A percentile compares a stretch with the other conserved stretches of the same genome.
phyloP scores from a whole-genome alignment of 805 yeast genomes.

The Ogataea trehalophila region DNA sequence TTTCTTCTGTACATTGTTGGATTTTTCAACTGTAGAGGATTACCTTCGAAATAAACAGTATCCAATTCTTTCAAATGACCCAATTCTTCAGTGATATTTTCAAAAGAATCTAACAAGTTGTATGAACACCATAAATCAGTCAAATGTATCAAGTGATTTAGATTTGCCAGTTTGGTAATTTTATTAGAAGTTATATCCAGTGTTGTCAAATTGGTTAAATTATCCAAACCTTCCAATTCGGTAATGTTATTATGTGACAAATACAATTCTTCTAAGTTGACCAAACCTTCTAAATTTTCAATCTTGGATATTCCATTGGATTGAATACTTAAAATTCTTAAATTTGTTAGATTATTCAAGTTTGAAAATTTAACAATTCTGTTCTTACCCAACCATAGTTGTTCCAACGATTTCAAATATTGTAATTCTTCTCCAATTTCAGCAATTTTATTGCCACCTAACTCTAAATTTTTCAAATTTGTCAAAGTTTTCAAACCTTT shows the following conservation, averaged over 20 bases:
- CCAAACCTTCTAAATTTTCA: constrained; percentile 74
- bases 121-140: constrained; percentile 94
- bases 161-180: constrained; percentile 54
- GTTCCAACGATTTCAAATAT: constrained; percentile 51
- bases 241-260: constrained; percentile 78
- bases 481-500: constrained; percentile 55
- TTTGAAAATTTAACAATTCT: constrained; percentile 61
- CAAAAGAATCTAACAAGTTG: constrained; percentile 64
- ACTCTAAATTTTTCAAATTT: constrained; percentile 65
- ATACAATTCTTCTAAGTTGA: constrained; percentile 77
- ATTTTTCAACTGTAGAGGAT: constrained; percentile 72
- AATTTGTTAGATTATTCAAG: constrained; percentile 50
- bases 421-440: constrained; percentile 52
- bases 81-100: constrained; percentile 63
- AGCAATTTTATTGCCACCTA: constrained; percentile 82
- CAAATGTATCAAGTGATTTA: constrained; percentile 60
- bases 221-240: constrained; percentile 72
- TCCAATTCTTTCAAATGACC: constrained; percentile 60
- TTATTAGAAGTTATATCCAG: constrained; percentile 80
- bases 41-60: constrained; percentile 91
- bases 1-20: constrained; percentile 85
- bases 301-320: constrained; percentile 73
- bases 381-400: constrained; percentile 93
- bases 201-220: constrained; percentile 59
- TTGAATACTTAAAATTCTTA: constrained; percentile 81